Percentiles rank a stretch among this genome's conserved stretches.
These are phyloP conservation scores for Aschersonia sp. DNA, from an alignment of 2,329 filamentous ascomycete species.

Conservation along the genomic window DNA sequence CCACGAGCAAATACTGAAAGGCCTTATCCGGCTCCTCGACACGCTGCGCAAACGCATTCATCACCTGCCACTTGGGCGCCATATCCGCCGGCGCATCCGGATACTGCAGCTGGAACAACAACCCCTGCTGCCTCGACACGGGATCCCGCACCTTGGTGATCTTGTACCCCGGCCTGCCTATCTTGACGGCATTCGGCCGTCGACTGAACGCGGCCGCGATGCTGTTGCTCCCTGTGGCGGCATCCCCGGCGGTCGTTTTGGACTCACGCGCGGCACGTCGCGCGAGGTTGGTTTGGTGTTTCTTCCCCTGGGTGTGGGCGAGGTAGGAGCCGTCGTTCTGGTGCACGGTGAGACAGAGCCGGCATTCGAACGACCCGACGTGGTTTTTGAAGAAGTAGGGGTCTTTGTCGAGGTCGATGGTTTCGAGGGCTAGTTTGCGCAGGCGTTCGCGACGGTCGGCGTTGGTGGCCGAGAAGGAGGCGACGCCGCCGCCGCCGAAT, in stretches of 20 bases:
- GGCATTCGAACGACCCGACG: constrained; percentile 94
- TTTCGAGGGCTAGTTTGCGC: constrained; percentile 94
- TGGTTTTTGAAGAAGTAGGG: constrained; percentile 99
- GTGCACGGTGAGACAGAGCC: constrained; percentile 91
- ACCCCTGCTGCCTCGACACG: constrained; percentile 71
- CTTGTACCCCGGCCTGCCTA: constrained; percentile 90
- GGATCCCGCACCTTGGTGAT: constrained; percentile 93
- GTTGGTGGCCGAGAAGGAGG: constrained; percentile 84
- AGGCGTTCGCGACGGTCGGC: constrained; percentile 94
- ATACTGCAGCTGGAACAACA: constrained; percentile 94
- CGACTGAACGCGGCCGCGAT: constrained; percentile 55
- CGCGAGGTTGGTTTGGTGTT: constrained; percentile 97
- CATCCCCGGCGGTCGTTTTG: constrained; percentile 62
- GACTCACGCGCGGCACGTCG: constrained; percentile 91
- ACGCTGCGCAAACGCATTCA: constrained; percentile 95
- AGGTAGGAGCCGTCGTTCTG: constrained; percentile 99
- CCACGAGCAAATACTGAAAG: constrained; percentile 89
- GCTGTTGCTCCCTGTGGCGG: constrained; percentile 52
- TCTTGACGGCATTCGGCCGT: constrained; percentile 82
- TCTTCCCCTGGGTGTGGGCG: constrained; percentile 94
- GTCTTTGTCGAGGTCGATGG: constrained; percentile 98
- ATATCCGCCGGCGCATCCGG: constrained; percentile 72
- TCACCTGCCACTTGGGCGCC: constrained; percentile 78
- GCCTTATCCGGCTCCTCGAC: constrained; percentile 88
- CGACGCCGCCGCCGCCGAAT: constrained; percentile 93